Evolutionary conservation across 805 yeast genomes (phyloP).

Genomic region (Myxozyma neglecta): DNA sequence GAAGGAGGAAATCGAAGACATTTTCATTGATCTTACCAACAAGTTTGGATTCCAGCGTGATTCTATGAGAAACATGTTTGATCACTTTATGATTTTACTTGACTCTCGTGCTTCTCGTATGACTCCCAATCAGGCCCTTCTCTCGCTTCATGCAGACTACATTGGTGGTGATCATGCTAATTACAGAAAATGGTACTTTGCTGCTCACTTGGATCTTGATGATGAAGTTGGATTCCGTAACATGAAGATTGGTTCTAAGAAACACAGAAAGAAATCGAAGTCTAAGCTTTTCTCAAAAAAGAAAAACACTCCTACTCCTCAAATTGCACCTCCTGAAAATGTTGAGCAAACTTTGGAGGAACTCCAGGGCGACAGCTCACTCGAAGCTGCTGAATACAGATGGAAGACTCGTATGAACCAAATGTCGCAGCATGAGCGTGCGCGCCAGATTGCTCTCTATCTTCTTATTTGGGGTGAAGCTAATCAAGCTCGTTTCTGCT

Average conservation of each 20-base stretch:
- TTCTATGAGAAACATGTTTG: constrained; percentile 75
- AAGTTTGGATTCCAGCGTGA: constrained; percentile 84
- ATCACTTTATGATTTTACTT: constrained; percentile 73
- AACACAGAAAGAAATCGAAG: constrained; percentile 51
- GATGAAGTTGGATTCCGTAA: constrained; percentile 60
- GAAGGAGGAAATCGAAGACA: constrained; percentile 57
- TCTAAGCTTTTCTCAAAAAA: constrained; percentile 37
- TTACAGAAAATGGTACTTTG: constrained; percentile 88
- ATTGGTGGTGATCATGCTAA: constrained; percentile 89
- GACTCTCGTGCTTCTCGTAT: constrained; percentile 86
- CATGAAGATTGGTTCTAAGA: constrained; percentile 56
- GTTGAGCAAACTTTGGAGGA: constrained; percentile 62
- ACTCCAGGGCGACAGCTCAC: constrained; percentile 64
- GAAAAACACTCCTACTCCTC: constrained; percentile 45
- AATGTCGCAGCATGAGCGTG: constrained; percentile 56
- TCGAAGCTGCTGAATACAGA: constrained; percentile 76
- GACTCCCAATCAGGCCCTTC: constrained; percentile 66
- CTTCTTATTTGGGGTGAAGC: constrained; percentile 76
- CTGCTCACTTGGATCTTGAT: constrained; percentile 77
- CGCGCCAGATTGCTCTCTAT: constrained; percentile 64
- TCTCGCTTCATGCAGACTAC: constrained; percentile 82
- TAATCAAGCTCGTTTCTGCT: constrained; percentile 84
- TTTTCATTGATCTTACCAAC: constrained; percentile 58
- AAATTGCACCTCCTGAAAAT: constrained; percentile 52
- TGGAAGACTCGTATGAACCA: constrained; percentile 69